These are phyloP conservation scores for Monosporozyma siamensis DNA, from an alignment of 805 yeast genomes.

Conservation along the genomic window DNA sequence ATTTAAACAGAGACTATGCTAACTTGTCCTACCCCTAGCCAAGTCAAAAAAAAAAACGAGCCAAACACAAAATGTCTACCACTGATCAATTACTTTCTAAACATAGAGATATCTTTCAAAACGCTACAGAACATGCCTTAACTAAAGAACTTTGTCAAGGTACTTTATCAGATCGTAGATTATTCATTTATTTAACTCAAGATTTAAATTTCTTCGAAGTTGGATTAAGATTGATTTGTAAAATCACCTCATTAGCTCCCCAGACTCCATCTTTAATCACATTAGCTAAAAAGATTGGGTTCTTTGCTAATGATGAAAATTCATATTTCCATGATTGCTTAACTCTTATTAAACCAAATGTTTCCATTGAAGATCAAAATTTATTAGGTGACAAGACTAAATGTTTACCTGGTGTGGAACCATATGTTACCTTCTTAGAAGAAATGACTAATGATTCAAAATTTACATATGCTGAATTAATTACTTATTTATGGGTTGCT, in stretches of 20 bases:
- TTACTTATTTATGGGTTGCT: constrained; percentile 39
- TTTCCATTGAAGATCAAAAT: constrained; percentile 10
- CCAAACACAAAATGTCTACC: constrained; percentile 7
- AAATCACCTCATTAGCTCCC: constrained; percentile 37
- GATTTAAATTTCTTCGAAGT: constrained; percentile 40
- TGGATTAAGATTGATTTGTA: constrained; percentile 37
- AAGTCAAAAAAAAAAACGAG: no score
- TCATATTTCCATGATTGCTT: constrained; percentile 36
- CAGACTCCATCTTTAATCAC: constrained; percentile 31
- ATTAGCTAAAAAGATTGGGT: constrained; percentile 43
- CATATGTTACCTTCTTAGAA: constrained; percentile 32
- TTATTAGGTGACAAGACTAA: constrained; percentile 7
- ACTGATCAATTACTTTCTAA: constrained; percentile 18
- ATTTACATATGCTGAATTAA: constrained; percentile 32
- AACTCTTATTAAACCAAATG: constrained; percentile 16
- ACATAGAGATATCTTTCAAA: constrained; percentile 18
- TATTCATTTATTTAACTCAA: constrained; percentile 39
- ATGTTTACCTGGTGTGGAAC: constrained; percentile 28
- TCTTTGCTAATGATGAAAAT: constrained; percentile 40
- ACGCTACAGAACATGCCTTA: constrained; percentile 33
- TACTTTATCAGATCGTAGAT: constrained; percentile 33
- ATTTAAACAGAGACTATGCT: no score
- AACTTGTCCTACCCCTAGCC: no score
- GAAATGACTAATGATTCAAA: constrained; percentile 25
- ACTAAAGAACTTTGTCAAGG: constrained; percentile 41